Conservation (phyloP, 1,284 basidiomycete genomes). For the Polyporus tsugae region DNA sequence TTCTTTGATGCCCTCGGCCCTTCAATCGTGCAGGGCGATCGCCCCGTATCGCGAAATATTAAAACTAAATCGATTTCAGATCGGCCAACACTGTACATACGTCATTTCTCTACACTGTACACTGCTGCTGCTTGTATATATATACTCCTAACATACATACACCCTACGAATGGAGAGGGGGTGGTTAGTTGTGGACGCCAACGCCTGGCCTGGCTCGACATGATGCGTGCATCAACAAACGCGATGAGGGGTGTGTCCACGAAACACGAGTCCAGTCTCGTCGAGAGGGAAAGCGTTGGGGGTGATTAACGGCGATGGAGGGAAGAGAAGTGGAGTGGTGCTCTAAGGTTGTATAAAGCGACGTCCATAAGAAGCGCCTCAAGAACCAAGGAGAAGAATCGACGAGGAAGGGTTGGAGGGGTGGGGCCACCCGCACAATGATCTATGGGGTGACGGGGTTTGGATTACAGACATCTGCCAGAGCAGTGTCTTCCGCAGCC, state of each 20-base stretch:
- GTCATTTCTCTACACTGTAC: conserved; percentile 22
- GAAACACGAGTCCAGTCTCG: conserved; percentile 5
- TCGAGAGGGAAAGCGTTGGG: neutral
- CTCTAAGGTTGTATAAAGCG: conserved; percentile 16
- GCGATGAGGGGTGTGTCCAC: neutral
- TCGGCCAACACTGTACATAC: conserved; percentile 24
- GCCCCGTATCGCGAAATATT: neutral
- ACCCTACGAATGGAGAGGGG: neutral
- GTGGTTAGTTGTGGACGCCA: neutral
- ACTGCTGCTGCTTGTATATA: conserved; percentile 21
- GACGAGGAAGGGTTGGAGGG: neutral
- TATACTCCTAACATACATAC: conserved; percentile 27
- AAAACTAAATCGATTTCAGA: conserved; percentile 4
- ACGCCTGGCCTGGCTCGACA: neutral
- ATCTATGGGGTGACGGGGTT: neutral
- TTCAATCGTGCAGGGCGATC: conserved; percentile 2
- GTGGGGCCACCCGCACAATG: neutral
- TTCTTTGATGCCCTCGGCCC: conserved; percentile 14
- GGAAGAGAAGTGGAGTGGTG: neutral
- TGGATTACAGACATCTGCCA: conserved; percentile 12
- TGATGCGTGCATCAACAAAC: conserved; percentile 6
- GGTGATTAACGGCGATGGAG: neutral
- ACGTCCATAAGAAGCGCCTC: conserved; percentile 5
- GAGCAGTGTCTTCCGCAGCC: conserved; percentile 10
- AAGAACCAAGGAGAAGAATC: neutral